These are phyloP conservation scores for Achaetomiella virescens DNA, from an alignment of 495 filamentous ascomycete genomes.

Conservation along the genomic window DNA sequence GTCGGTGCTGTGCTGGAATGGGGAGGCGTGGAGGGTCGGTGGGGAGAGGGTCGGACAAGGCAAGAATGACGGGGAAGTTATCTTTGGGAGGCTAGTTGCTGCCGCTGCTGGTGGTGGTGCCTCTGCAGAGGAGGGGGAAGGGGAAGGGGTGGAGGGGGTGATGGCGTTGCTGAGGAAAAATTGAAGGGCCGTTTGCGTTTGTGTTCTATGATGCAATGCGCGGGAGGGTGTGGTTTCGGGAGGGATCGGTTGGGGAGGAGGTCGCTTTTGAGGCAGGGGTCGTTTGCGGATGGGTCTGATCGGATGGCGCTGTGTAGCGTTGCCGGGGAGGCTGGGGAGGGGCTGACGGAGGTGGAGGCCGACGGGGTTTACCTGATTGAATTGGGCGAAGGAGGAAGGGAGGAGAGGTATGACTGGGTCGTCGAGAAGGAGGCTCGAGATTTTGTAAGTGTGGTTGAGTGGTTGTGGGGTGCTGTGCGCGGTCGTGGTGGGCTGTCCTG, in stretches of 20 bases:
- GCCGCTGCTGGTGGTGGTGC: constrained; percentile 27
- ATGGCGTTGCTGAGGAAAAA: constrained; percentile 50
- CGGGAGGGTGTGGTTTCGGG: constrained; percentile 63
- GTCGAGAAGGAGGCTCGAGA: constrained; percentile 13
- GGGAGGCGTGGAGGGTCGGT: constrained; percentile 84
- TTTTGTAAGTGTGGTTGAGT: constrained; percentile 35
- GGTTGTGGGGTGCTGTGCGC: background rate
- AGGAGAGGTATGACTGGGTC: constrained; percentile 22
- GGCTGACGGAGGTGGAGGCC: constrained; percentile 77
- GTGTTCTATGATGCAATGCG: constrained; percentile 68
- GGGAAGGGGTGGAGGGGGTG: constrained; percentile 34
- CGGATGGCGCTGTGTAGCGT: constrained; percentile 72
- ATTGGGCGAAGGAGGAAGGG: constrained; percentile 26
- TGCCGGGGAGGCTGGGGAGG: constrained; percentile 45
- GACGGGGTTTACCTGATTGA: constrained; percentile 67
- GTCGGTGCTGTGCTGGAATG: constrained; percentile 92
- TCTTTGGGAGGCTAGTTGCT: constrained; percentile 59
- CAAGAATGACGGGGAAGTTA: constrained; percentile 70
- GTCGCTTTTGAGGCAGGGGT: constrained; percentile 62
- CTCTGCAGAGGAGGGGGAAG: constrained; percentile 8
- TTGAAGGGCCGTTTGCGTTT: constrained; percentile 88
- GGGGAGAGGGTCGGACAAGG: constrained; percentile 47
- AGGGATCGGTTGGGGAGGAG: constrained; percentile 81
- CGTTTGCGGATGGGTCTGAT: constrained; percentile 37
- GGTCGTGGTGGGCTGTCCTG: constrained; percentile 16